These are phyloP conservation scores for Fusarium papillatum DNA, from an alignment of 2,329 filamentous ascomycete genomes.

Conservation along the genomic window DNA sequence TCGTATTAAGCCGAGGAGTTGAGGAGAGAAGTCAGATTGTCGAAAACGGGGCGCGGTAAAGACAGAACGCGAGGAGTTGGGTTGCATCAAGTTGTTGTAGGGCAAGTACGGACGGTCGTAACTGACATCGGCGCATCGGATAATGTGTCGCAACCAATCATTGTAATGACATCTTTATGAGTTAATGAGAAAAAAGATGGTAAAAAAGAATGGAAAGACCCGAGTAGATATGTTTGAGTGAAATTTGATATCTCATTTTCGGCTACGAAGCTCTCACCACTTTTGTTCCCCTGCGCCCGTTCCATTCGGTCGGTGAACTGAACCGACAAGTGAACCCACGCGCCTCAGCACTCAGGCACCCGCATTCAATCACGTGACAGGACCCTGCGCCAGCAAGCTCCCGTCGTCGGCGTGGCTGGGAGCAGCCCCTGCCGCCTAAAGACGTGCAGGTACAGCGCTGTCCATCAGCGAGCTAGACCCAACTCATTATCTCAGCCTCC, in stretches of 20 bases:
- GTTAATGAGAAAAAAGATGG: slow-evolving; percentile 13
- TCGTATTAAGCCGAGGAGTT: not conserved
- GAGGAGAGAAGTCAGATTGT: not conserved
- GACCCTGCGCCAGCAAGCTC: slow-evolving; percentile 6
- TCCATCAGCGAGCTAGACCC: slow-evolving; percentile 30
- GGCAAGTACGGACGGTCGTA: not conserved
- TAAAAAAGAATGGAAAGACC: not conserved
- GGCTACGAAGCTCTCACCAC: slow-evolving; percentile 11
- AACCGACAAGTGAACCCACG: not conserved
- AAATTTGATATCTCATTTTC: slow-evolving; percentile 10
- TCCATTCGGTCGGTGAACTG: not conserved
- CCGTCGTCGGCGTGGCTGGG: slow-evolving; percentile 7
- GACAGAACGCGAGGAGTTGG: slow-evolving; percentile 21
- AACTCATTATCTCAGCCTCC: slow-evolving; percentile 48
- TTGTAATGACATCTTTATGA: slow-evolving; percentile 10
- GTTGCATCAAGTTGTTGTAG: slow-evolving; percentile 8
- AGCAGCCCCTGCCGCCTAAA: slow-evolving; percentile 38
- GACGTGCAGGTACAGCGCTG: slow-evolving; percentile 39
- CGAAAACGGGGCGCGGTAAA: slow-evolving; percentile 1
- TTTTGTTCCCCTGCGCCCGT: not conserved
- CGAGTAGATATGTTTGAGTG: not conserved
- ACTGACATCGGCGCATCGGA: slow-evolving; percentile 11
- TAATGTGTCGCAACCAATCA: slow-evolving; percentile 5
- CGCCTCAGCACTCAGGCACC: slow-evolving; percentile 8
- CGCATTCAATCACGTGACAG: slow-evolving; percentile 33